Evolutionary conservation across 768 basidiomycete species (phyloP), one percentile per base, ranked within the genome.

Genomic region (Trametes cingulata): DNA sequence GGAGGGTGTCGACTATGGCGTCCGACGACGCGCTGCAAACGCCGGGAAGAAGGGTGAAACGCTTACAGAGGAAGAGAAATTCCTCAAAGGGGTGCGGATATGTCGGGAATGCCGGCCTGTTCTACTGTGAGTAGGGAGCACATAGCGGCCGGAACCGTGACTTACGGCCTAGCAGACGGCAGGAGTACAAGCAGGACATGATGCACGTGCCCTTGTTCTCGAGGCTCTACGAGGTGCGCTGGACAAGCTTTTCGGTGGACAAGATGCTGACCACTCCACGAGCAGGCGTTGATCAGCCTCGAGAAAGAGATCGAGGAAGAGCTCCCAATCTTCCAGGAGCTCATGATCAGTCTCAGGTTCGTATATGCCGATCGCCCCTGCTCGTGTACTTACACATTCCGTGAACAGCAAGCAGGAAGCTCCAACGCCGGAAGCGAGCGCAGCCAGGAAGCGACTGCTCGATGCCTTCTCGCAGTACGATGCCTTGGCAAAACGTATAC

Each of bases 401-500:
- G 6, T 33, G 36, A 27, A 22, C 49, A 75, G 75, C 55, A 73
- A 74, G 62, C 75, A 80, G 58, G 75, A 81, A 62, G 83, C 81
- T 50, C 86, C 85, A 1, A 83, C 80, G 5, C 86, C 82, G 55
- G 88, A 90, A 71, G 91, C 88, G 6, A 79, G 82, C 10, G 76
- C 80, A 2, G 81, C 86, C 0, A 85, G 95, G 60, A 95, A 95
- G 70, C 85, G 86, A 4, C 80, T 99, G 27, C 74, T 98, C 12
- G 88, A 93, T 43, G 85, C 87, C 0, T 94, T 98, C 70, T 82
- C 88, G 6, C 88, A 92, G 51, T 98, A 98, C 71, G 97, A 99
- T 68, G 84, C 84, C 41, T 74, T 98, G 14, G 82, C 94, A 1
- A 97, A 95, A 70, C 86, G 88, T 33, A 92, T 99, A 67, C 85